Evolutionary conservation across 2,329 filamentous ascomycete genomes (phyloP).

Genomic region (Verticillium albo-atrum): DNA sequence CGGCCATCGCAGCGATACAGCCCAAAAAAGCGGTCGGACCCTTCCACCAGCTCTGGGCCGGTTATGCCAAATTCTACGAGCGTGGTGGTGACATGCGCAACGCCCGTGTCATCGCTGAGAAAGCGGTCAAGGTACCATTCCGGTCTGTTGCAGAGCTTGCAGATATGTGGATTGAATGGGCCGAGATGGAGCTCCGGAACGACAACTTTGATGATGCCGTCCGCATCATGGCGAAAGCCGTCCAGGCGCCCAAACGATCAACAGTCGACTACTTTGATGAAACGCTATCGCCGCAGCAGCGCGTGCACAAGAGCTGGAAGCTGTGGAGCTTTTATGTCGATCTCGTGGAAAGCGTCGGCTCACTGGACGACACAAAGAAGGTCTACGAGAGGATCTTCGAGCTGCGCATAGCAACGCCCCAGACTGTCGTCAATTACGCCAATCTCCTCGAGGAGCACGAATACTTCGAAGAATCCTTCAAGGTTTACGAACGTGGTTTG

Average conservation of each 20-base stretch:
- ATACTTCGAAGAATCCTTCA: conserved; percentile 97
- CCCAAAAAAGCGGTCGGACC: conserved; percentile 92
- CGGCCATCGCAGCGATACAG: conserved; percentile 87
- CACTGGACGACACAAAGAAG: conserved; percentile 85
- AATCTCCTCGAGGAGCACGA: conserved; percentile 91
- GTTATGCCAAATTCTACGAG: conserved; percentile 97
- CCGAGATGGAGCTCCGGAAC: conserved; percentile 93
- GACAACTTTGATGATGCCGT: conserved; percentile 95
- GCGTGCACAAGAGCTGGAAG: conserved; percentile 99
- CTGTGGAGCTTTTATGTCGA: conserved; percentile 99
- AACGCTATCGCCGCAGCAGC: conserved; percentile 85
- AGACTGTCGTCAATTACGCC: conserved; percentile 98
- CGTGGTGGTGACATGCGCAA: conserved; percentile 77
- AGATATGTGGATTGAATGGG: conserved; percentile 99
- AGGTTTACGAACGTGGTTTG: conserved; percentile 90
- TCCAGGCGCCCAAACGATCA: conserved; percentile 94
- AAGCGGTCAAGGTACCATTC: conserved; percentile 95
- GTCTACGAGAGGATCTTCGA: conserved; percentile 98
- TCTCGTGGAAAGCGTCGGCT: conserved; percentile 89
- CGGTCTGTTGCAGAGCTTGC: conserved; percentile 96
- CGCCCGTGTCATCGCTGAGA: conserved; percentile 91
- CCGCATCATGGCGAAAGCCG: conserved; percentile 94
- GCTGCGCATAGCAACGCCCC: conserved; percentile 92
- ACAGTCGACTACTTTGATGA: conserved; percentile 99
- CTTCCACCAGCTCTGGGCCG: conserved; percentile 93